Evolutionary conservation across 2,329 filamentous ascomycete genomes (phyloP), one percentile per base, ranked within the genome.

Genomic region (Botrytis aclada): DNA sequence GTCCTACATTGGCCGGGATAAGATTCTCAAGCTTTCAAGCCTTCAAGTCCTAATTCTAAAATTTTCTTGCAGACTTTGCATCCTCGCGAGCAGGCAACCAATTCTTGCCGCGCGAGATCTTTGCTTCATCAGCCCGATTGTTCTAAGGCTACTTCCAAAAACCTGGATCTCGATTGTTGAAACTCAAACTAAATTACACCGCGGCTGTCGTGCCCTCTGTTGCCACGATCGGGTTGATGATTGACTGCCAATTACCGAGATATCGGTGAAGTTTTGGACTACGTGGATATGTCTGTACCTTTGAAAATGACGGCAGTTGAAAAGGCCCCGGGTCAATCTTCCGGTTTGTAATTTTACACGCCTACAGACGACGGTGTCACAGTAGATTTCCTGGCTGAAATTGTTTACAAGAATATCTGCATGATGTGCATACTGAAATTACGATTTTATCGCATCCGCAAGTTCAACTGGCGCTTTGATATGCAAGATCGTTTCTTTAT

Each of bases 151-250:
- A 39, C 37, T 45, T 62, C 56, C 54, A 62, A 29, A 51, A 63
- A 37, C 32, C 39, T 20, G 56, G 32, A 45, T 45, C 45, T 47
- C 22, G 9, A 61, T 22, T 63, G 7, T 63, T 62, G 16, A 61
- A 22, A 70, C 34, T 67, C 18, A 20, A 41, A 25, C 25, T 8
- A 43, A 32, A 51, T 51, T 39, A 63, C 69, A 70, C 54, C 9
- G 41, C 69, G 32, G 56, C 69, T 70, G 69, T 29, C 22, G 69
- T 70, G 69, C 10, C 20, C 61, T 47, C 20, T 37, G 22, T 29
- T 45, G 29, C 32, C 29, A 67, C 56, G 56, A 70, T 63, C 32
- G 2, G 20, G 29, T 29, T 63, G 16, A 63, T 39, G 61, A 29
- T 47, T 70, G n/a, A 10, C 14, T 37, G 25, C 34, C 65, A 62